phyloP scores from a whole-genome alignment of 208 protist genomes.

The Leishmania braziliensis region DNA sequence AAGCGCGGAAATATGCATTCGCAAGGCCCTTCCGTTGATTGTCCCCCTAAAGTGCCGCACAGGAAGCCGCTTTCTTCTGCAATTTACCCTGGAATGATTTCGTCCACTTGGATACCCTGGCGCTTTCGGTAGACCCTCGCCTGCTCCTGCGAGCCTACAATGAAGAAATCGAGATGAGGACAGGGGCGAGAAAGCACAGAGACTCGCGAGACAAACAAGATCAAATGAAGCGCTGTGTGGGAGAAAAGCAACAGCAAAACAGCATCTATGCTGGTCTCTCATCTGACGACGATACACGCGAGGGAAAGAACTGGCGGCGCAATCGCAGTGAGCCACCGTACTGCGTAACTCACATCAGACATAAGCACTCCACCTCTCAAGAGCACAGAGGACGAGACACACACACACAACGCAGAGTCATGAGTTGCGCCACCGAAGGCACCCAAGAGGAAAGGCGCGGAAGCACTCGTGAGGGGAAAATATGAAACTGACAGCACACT shows the following conservation, averaged over 20 bases:
- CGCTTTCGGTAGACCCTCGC: not conserved
- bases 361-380: not conserved
- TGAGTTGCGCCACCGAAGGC: not conserved
- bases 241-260: not conserved
- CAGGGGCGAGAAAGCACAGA: not conserved
- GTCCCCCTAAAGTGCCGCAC: not conserved
- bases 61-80: not conserved
- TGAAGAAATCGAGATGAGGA: not conserved
- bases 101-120: not conserved
- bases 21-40: too few species aligned
- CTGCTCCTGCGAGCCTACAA: not conserved
- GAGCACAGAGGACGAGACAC: not conserved
- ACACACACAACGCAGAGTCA: not conserved
- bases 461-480: not conserved
- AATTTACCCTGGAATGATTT: not conserved
- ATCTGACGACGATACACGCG: too few species aligned
- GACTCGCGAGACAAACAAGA: not conserved
- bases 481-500: not conserved
- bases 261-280: not conserved
- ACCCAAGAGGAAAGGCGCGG: not conserved
- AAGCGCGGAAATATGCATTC: not conserved
- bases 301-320: not conserved
- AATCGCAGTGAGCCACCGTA: not conserved
- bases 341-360: not conserved
- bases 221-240: not conserved